These are phyloP conservation scores for Acacia melanoxylon DNA, from an alignment of 306 rosid genomes.

Conservation along the genomic window DNA sequence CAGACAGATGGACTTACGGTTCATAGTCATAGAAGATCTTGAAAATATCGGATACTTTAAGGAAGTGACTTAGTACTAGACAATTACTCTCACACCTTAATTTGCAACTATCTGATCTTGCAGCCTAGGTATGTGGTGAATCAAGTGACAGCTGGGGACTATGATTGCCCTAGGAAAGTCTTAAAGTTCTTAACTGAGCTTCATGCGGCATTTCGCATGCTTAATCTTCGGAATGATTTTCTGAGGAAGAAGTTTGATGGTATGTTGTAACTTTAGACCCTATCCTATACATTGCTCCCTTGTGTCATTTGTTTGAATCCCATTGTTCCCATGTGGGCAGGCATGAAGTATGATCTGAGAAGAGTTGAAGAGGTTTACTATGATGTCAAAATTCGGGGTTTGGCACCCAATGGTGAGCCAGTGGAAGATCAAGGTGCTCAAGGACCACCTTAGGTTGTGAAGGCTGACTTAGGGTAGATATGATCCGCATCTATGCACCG, in stretches of 20 bases:
- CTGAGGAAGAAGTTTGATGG: slow-evolving; percentile 94
- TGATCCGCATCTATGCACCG: background rate
- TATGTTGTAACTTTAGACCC: slow-evolving; percentile 29
- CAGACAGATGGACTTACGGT: background rate
- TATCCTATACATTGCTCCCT: background rate
- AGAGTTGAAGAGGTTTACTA: slow-evolving; percentile 91
- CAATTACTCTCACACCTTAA: slow-evolving; percentile 15
- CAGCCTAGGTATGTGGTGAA: slow-evolving; percentile 98
- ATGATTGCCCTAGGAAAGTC: slow-evolving; percentile 92
- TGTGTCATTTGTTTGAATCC: slow-evolving; percentile 6
- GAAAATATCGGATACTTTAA: slow-evolving; percentile 9
- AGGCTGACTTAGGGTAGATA: background rate
- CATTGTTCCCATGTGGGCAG: slow-evolving; percentile 43
- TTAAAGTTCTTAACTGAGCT: slow-evolving; percentile 87
- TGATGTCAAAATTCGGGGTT: slow-evolving; percentile 91
- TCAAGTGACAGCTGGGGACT: slow-evolving; percentile 93
- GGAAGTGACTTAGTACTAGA: background rate
- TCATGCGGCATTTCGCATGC: slow-evolving; percentile 91
- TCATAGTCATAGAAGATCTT: background rate
- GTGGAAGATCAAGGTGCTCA: slow-evolving; percentile 39
- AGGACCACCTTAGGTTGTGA: slow-evolving; percentile 35
- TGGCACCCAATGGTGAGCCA: slow-evolving; percentile 54
- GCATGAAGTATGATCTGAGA: slow-evolving; percentile 91
- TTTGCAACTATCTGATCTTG: slow-evolving; percentile 35
- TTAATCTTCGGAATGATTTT: slow-evolving; percentile 93